Evolutionary conservation across 2,329 filamentous ascomycete species (phyloP), one percentile per base, ranked within the genome.

Genomic region (Alternaria triticimaculans): DNA sequence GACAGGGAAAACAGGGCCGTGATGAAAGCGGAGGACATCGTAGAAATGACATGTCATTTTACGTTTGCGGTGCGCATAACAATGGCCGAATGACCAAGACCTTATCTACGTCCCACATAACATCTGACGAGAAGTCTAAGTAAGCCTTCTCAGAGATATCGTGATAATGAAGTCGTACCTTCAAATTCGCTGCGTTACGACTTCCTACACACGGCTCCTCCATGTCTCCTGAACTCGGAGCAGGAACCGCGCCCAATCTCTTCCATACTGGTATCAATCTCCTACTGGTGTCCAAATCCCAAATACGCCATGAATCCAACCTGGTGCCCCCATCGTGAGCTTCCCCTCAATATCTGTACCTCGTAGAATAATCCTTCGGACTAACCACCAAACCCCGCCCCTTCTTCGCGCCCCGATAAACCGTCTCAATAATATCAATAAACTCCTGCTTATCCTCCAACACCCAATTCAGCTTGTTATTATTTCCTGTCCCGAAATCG

Each of bases 391-490:
- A 83, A 91, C 96, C 96, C 57, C 95, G 87, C 1, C 96, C 96
- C 84, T 99, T 99, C 87, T 97, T 98, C 30, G 96, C 96, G n/a
- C 96, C 96, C 63, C 94, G 90, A 80, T 98, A 99, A 65, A 99
- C 94, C 5, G 94, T 97, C 86, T 99, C 96, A 77, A 98, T 90
- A 70, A 99, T 99, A 82, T 99, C 96, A 76, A 99, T 97, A 75
- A 99, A 85, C 84, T 99, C 96, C 81, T 98, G 95, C 83, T 99
- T 98, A 78, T 99, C 95, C 82, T 98, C 94, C 57, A 97, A 85
- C 51, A 97, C 93, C 90, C 93, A 97, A 79, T 97, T 97, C 72
- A 97, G 85, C 81, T 98, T 98, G 81, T 99, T 99, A 82, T 99
- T 99, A 83, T 99, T 97, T 69, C 96, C 96, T 2, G 96, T 99